Evolutionary conservation across 805 yeast genomes (phyloP).

Genomic region (Starmerella sirachaensis): DNA sequence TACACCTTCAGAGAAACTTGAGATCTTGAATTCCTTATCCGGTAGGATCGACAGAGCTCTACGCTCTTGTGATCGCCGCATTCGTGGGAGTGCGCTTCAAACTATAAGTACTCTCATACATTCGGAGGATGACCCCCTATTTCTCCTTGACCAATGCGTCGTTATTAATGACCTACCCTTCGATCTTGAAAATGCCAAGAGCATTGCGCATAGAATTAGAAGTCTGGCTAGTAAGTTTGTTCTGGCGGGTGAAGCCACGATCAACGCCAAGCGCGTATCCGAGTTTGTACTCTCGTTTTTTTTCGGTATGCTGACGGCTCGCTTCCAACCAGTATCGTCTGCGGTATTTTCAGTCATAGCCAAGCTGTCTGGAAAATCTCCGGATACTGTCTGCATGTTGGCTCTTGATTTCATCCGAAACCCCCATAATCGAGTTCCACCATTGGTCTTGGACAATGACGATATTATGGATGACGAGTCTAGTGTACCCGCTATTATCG

Average conservation of each 20-base stretch:
- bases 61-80: constrained; percentile 16
- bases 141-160: constrained; percentile 37
- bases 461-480: background rate
- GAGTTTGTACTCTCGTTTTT: constrained; percentile 37
- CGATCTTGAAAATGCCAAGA: constrained; percentile 59
- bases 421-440: background rate
- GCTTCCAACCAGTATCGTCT: constrained; percentile 78
- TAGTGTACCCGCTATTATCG: background rate
- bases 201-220: constrained; percentile 57
- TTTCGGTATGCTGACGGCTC: constrained; percentile 60
- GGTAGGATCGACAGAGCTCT: background rate
- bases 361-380: constrained; percentile 31
- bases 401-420: constrained; percentile 27
- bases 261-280: constrained; percentile 22
- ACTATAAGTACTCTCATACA: constrained; percentile 4
- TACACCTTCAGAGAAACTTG: background rate
- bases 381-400: constrained; percentile 43
- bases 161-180: constrained; percentile 64
- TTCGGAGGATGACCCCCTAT: constrained; percentile 2
- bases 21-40: background rate
- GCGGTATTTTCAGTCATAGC: constrained; percentile 55
- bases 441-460: background rate
- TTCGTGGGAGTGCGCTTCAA: constrained; percentile 17
- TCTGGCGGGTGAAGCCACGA: constrained; percentile 22
- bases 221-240: constrained; percentile 37